phyloP scores from a whole-genome alignment of 2,329 filamentous ascomycete genomes.

The Trichoderma sp. region DNA sequence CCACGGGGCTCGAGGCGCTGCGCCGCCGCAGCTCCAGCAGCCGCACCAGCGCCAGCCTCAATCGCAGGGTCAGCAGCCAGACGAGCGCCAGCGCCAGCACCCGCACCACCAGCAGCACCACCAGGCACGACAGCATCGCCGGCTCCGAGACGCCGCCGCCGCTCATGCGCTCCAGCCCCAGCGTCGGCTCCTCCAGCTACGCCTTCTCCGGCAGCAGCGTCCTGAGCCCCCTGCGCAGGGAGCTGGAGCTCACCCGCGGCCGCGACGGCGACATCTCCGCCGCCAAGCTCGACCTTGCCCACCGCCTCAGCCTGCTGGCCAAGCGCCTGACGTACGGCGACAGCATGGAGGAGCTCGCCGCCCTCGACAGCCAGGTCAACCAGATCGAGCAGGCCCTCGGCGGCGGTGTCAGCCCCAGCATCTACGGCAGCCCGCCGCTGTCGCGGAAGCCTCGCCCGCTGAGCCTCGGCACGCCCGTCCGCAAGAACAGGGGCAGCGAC shows the following conservation, averaged over 20 bases:
- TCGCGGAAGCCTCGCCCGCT: conserved; percentile 25
- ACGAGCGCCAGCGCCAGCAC: conserved; percentile 22
- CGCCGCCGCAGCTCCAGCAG: conserved; percentile 29
- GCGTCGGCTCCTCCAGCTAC: conserved; percentile 40
- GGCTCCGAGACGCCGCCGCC: conserved; percentile 31
- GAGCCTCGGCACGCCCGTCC: conserved; percentile 37
- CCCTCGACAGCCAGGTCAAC: conserved; percentile 43
- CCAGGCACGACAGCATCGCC: conserved; percentile 27
- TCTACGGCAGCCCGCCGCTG: conserved; percentile 31
- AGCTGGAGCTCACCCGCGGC: conserved; percentile 33
- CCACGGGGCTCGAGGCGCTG: conserved; percentile 27
- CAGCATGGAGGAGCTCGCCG: conserved; percentile 40
- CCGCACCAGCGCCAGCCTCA: conserved; percentile 27
- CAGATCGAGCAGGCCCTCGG: conserved; percentile 42
- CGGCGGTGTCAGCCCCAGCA: conserved; percentile 11
- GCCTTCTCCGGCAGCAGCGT: conserved; percentile 37
- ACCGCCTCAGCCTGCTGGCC: conserved; percentile 45
- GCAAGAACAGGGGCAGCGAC: conserved; percentile 28
- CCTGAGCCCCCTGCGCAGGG: conserved; percentile 39
- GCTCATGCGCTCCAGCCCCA: conserved; percentile 40
- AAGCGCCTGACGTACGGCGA: conserved; percentile 43
- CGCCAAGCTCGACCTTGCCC: conserved; percentile 50
- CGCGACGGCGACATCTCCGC: conserved; percentile 35
- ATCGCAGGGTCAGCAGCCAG: conserved; percentile 29
- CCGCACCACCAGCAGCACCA: conserved; percentile 27